Evolutionary conservation across 805 yeast species (phyloP).

Genomic region (Saccharomycopsis schoenii): DNA sequence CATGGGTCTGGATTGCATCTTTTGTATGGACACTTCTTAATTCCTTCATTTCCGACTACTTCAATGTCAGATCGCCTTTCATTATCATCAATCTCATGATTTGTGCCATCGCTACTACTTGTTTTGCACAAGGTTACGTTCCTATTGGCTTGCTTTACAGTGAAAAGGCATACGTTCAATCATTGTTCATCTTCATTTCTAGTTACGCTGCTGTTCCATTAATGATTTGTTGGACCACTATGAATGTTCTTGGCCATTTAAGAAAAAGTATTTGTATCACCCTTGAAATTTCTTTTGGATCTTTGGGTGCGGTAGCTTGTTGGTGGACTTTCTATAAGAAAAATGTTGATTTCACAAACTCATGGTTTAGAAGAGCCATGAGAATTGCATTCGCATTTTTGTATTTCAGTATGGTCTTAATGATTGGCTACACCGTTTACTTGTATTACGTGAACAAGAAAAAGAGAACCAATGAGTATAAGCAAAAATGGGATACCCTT

Average conservation of each 20-base stretch:
- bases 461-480: constrained; percentile 22
- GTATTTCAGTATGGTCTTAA: no score
- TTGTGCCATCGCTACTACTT: not conserved
- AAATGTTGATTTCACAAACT: constrained; percentile 37
- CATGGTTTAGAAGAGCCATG: no score
- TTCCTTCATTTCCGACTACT: constrained; percentile 29
- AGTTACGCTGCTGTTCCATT: constrained; percentile 58
- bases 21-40: not conserved
- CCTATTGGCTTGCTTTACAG: not conserved
- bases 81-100: constrained; percentile 23
- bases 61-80: constrained; percentile 35
- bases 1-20: constrained; percentile 31
- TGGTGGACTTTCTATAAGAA: constrained; percentile 45
- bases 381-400: no score
- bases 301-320: constrained; percentile 59
- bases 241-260: constrained; percentile 46
- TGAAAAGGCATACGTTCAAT: not conserved
- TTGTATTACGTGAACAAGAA: not conserved
- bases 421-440: no score
- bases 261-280: constrained; percentile 49
- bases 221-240: constrained; percentile 53
- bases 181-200: constrained; percentile 27
- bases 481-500: constrained; percentile 23
- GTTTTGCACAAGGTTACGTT: no score
- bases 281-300: constrained; percentile 59